Evolutionary conservation across 768 basidiomycete genomes (phyloP).

Genomic region (Psilocybe subaeruginosa): DNA sequence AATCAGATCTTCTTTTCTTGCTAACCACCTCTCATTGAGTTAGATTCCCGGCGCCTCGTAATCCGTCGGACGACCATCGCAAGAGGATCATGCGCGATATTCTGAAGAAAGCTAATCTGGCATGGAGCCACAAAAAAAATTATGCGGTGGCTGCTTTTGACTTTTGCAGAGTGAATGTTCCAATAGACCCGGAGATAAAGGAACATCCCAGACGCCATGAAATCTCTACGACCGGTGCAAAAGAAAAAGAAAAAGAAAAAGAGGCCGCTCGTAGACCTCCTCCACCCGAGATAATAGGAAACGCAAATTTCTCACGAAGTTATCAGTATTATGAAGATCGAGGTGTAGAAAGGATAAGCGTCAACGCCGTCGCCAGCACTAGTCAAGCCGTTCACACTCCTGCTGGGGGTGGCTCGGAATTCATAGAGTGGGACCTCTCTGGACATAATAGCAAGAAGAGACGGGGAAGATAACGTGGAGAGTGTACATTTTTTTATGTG

Average conservation of each 20-base stretch:
- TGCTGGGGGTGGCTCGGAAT: not conserved
- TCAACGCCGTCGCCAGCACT: not conserved
- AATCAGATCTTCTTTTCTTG: slow-evolving; percentile 4
- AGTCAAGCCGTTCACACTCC: not conserved
- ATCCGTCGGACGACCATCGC: slow-evolving; percentile 36
- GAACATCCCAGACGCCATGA: not conserved
- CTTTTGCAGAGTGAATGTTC: slow-evolving; percentile 51
- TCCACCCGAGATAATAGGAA: too few relatives aligned
- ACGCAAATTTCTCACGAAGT: not conserved
- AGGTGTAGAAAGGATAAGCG: not conserved
- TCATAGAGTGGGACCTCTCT: not conserved
- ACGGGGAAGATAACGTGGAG: not conserved
- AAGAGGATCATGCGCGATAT: slow-evolving; percentile 59
- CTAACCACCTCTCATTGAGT: not conserved
- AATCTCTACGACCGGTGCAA: not conserved
- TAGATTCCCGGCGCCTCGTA: slow-evolving; percentile 58
- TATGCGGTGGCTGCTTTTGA: slow-evolving; percentile 58
- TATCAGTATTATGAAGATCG: not conserved
- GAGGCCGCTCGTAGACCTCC: too few relatives aligned
- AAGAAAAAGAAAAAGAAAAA: too few relatives aligned
- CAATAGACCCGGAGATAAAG: slow-evolving; percentile 17
- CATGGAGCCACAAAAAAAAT: slow-evolving; percentile 51
- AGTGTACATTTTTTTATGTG: not conserved
- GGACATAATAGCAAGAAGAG: not conserved
- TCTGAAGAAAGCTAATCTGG: slow-evolving; percentile 60